A percentile compares a stretch with the other conserved stretches of the same genome.
phyloP scores from a whole-genome alignment of 805 yeast genomes.

The Saturnispora mendoncae region DNA sequence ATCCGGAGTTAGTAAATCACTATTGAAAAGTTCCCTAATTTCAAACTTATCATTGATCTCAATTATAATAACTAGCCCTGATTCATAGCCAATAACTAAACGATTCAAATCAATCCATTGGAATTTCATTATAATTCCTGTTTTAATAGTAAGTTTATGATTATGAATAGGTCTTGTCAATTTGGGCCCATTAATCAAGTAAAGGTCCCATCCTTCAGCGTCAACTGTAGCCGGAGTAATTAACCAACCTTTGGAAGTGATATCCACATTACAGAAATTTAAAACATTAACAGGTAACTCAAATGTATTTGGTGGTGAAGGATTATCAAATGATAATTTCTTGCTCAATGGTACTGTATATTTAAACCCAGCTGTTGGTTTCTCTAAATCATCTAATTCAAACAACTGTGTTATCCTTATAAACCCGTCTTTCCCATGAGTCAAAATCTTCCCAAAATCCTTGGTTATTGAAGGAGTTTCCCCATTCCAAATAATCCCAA shows the following conservation, averaged over 20 bases:
- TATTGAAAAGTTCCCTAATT: constrained; percentile 16
- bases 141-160: constrained; percentile 6
- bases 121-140: constrained; percentile 62
- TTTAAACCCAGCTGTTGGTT: constrained; percentile 7
- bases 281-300: constrained; percentile 64
- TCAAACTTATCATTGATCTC: constrained; percentile 15
- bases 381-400: constrained; percentile 10
- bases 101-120: constrained; percentile 28
- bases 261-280: constrained; percentile 61
- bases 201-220: constrained; percentile 59
- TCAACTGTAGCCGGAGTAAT: constrained; percentile 57
- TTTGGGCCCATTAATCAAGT: constrained; percentile 21
- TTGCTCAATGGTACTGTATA: constrained; percentile 15
- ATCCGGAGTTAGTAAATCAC: constrained; percentile 39
- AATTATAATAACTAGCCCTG: constrained; percentile 46
- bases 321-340: constrained; percentile 4
- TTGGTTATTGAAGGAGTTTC: constrained; percentile 15
- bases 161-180: constrained; percentile 26
- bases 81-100: constrained; percentile 59
- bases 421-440: constrained; percentile 62
- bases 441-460: constrained; percentile 38
- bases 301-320: constrained; percentile 24
- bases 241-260: constrained; percentile 22
- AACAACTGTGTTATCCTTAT: constrained; percentile 38
- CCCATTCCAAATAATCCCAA: constrained; percentile 29